phyloP scores from a whole-genome alignment of 371 early-diverging fungal genomes.

The Sporodiniella umbellata region DNA sequence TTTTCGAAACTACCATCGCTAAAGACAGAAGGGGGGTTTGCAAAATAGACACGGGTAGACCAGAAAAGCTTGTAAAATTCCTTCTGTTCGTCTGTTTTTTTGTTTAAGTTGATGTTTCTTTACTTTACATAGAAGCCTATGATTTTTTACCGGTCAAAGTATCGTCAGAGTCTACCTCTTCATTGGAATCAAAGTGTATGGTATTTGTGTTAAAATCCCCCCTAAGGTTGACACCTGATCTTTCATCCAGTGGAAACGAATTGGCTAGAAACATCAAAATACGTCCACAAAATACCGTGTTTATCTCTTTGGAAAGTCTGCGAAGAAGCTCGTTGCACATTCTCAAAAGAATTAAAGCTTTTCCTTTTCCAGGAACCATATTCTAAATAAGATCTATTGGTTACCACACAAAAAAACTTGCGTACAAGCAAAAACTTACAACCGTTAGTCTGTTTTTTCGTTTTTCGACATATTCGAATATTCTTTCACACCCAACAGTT shows the following conservation, averaged over 20 bases:
- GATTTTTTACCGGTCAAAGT: slow-evolving; percentile 31
- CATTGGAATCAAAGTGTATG: slow-evolving; percentile 50
- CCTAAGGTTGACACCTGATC: slow-evolving; percentile 78
- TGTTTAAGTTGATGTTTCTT: neutral
- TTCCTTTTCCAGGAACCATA: slow-evolving; percentile 72
- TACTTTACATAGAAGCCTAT: neutral
- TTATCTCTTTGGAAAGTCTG: slow-evolving; percentile 73
- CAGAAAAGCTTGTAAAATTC: slow-evolving; percentile 45
- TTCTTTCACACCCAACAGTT: slow-evolving; percentile 49
- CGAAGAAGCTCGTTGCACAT: slow-evolving; percentile 83
- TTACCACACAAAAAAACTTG: no score
- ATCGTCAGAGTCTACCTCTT: slow-evolving; percentile 44
- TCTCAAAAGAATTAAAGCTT: slow-evolving; percentile 76
- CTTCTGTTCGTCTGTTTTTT: slow-evolving; percentile 38
- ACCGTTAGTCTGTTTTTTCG: slow-evolving; percentile 50
- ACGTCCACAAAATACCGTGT: slow-evolving; percentile 80
- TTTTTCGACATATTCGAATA: slow-evolving; percentile 67
- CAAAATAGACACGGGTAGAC: slow-evolving; percentile 39
- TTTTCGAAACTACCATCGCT: slow-evolving; percentile 28
- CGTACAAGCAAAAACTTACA: no score
- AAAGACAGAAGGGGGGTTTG: slow-evolving; percentile 40
- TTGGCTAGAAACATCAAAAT: slow-evolving; percentile 79
- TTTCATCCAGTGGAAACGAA: slow-evolving; percentile 76
- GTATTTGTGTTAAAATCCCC: slow-evolving; percentile 80
- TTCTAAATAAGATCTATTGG: slow-evolving; percentile 41